A percentile compares a stretch with the other conserved stretches of the same genome.
Evolutionary conservation across 768 basidiomycete species (phyloP).

Genomic region (Phlebiopsis flavidoalba): DNA sequence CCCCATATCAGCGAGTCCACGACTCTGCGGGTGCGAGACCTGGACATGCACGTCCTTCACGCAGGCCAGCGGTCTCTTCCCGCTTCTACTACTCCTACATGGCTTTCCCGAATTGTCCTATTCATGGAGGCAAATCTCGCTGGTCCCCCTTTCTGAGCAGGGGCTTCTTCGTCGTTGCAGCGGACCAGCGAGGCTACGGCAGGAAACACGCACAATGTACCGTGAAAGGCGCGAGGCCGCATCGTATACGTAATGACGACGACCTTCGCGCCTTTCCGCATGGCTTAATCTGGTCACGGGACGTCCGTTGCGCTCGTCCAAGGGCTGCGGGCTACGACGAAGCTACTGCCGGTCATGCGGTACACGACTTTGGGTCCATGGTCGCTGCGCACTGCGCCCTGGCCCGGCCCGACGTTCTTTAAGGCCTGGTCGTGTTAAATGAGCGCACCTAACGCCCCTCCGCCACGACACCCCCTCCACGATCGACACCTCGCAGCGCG

Average conservation of each 20-base stretch:
- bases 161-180: conserved; percentile 62
- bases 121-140: conserved; percentile 60
- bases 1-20: conserved; percentile 33
- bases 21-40: conserved; percentile 39
- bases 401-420: conserved; percentile 52
- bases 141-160: conserved; percentile 41
- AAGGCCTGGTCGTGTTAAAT: conserved; percentile 51
- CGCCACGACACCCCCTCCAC: conserved; percentile 23
- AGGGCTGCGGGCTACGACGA: conserved; percentile 43
- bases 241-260: conserved; percentile 43
- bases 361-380: conserved; percentile 54
- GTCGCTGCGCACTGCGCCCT: conserved; percentile 51
- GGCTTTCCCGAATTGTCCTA: conserved; percentile 66
- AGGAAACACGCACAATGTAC: conserved; percentile 22
- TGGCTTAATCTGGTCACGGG: conserved; percentile 47
- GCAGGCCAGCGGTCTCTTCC: conserved; percentile 27
- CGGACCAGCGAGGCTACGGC: conserved; percentile 56
- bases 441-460: conserved; percentile 52
- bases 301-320: conserved; percentile 47
- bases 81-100: conserved; percentile 54
- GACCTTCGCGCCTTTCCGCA: conserved; percentile 43
- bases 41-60: conserved; percentile 49
- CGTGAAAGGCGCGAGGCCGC: conserved; percentile 13
- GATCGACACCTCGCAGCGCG: conserved; percentile 12
- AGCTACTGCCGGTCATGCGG: conserved; percentile 49